phyloP scores from a whole-genome alignment of 2,329 filamentous ascomycete species.

The Myriosclerotinia duriaeana region DNA sequence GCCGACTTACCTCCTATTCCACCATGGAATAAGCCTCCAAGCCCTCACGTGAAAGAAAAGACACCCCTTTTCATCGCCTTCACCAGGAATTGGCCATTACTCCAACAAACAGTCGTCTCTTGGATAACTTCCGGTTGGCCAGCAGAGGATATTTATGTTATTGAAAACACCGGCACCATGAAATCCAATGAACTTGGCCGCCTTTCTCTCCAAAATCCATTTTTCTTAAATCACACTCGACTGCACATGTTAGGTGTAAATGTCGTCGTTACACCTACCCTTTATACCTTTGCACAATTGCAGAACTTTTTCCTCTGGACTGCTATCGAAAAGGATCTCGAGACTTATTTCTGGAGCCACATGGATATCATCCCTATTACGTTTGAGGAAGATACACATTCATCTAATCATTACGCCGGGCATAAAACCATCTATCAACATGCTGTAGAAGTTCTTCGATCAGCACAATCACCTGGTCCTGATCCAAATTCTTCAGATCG shows the following conservation, averaged over 20 bases:
- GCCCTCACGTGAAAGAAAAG: constrained; percentile 43
- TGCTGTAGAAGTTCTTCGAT: constrained; percentile 14
- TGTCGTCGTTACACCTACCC: constrained; percentile 50
- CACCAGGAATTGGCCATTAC: constrained; percentile 53
- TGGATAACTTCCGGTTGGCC: constrained; percentile 61
- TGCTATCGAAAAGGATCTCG: constrained; percentile 46
- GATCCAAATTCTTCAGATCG: constrained; percentile 20
- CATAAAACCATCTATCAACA: constrained; percentile 22
- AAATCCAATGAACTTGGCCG: constrained; percentile 49
- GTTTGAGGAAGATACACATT: background rate
- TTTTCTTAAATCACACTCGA: constrained; percentile 53
- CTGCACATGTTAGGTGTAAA: constrained; percentile 53
- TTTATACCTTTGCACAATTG: constrained; percentile 54
- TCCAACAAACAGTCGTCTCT: constrained; percentile 54
- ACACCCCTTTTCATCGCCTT: constrained; percentile 58
- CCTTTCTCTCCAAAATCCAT: constrained; percentile 54
- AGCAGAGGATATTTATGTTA: constrained; percentile 53
- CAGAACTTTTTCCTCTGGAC: constrained; percentile 54
- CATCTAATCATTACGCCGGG: background rate
- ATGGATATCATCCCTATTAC: constrained; percentile 52
- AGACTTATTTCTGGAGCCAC: constrained; percentile 55
- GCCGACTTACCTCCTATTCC: constrained; percentile 45
- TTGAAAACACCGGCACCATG: constrained; percentile 60
- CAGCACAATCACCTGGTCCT: constrained; percentile 16
- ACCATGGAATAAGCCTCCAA: constrained; percentile 46